Percentiles rank a stretch among this genome's conserved stretches.
These are phyloP conservation scores for Salix brachista DNA, from an alignment of 345 rosid genomes.

Conservation along the genomic window DNA sequence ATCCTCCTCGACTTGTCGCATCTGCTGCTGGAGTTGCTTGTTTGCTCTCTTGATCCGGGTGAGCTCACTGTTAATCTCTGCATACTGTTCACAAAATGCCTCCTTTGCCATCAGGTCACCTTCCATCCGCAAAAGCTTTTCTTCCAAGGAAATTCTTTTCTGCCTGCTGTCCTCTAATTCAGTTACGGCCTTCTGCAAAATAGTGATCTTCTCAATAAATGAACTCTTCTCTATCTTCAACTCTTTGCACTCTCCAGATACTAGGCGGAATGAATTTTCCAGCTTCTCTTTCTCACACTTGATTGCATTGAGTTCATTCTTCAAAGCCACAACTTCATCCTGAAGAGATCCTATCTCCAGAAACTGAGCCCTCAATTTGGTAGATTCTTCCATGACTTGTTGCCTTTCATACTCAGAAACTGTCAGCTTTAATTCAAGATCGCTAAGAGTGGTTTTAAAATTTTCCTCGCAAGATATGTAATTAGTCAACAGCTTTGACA, in stretches of 20 bases:
- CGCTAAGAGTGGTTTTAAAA: conserved; percentile 31
- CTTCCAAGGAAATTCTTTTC: conserved; percentile 26
- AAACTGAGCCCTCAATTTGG: conserved; percentile 31
- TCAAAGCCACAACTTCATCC: conserved; percentile 28
- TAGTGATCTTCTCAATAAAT: conserved; percentile 29
- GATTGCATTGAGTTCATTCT: conserved; percentile 27
- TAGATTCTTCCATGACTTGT: conserved; percentile 34
- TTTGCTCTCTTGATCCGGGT: conserved; percentile 34
- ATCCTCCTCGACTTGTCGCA: conserved; percentile 44
- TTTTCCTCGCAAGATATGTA: conserved; percentile 43
- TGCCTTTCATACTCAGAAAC: conserved; percentile 51
- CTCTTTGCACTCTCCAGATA: conserved; percentile 30
- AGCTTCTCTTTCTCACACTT: conserved; percentile 34
- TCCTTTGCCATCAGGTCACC: conserved; percentile 27
- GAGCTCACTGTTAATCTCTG: conserved; percentile 37
- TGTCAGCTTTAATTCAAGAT: conserved; percentile 47
- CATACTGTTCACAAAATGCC: conserved; percentile 23
- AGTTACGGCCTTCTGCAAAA: conserved; percentile 24
- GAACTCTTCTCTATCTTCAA: conserved; percentile 38
- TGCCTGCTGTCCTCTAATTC: conserved; percentile 40
- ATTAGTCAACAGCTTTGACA: conserved; percentile 30
- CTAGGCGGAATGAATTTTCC: conserved; percentile 23
- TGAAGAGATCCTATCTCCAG: conserved; percentile 31
- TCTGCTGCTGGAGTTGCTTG: conserved; percentile 35
- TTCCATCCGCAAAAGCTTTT: conserved; percentile 37